These are phyloP conservation scores for Didymosphaeria variabile DNA, from an alignment of 2,329 filamentous ascomycete genomes.

Conservation along the genomic window DNA sequence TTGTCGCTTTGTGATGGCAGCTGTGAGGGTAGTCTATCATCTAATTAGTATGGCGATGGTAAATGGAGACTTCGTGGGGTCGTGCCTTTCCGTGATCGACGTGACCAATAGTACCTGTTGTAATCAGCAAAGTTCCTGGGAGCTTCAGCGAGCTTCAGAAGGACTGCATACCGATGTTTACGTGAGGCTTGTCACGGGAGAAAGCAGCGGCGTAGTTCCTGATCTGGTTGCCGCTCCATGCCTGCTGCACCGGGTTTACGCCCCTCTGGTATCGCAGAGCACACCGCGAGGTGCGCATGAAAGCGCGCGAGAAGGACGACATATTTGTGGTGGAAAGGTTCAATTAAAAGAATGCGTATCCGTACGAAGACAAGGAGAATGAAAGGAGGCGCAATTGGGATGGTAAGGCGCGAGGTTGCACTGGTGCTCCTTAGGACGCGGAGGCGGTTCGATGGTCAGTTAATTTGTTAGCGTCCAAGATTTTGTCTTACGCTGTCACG, in stretches of 20 bases:
- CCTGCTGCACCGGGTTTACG: slow-evolving; percentile 79
- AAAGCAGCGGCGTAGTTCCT: slow-evolving; percentile 72
- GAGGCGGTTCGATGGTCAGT: slow-evolving; percentile 28
- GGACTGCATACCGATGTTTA: slow-evolving; percentile 84
- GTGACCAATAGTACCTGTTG: slow-evolving; percentile 90
- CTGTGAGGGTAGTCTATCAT: slow-evolving; percentile 91
- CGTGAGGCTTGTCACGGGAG: slow-evolving; percentile 93
- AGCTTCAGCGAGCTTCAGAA: neutral
- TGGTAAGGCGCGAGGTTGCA: slow-evolving; percentile 22
- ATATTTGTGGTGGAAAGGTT: slow-evolving; percentile 62
- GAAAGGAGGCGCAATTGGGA: slow-evolving; percentile 39
- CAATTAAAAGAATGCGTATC: slow-evolving; percentile 32
- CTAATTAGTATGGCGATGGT: slow-evolving; percentile 26
- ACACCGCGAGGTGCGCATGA: slow-evolving; percentile 82
- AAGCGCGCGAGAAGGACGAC: slow-evolving; percentile 82
- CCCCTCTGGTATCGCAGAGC: slow-evolving; percentile 72
- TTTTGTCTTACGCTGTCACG: slow-evolving; percentile 28
- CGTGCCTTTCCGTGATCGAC: slow-evolving; percentile 98
- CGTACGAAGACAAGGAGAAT: slow-evolving; percentile 36
- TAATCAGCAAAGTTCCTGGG: slow-evolving; percentile 22
- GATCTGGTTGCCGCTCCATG: slow-evolving; percentile 70
- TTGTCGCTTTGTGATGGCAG: slow-evolving; percentile 98
- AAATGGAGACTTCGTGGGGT: slow-evolving; percentile 34
- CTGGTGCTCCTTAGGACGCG: slow-evolving; percentile 21
- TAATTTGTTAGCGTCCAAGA: slow-evolving; percentile 45